A percentile compares a stretch with the other conserved stretches of the same genome.
phyloP scores from a whole-genome alignment of 2,329 filamentous ascomycete species.

The Colletotrichum navitas region DNA sequence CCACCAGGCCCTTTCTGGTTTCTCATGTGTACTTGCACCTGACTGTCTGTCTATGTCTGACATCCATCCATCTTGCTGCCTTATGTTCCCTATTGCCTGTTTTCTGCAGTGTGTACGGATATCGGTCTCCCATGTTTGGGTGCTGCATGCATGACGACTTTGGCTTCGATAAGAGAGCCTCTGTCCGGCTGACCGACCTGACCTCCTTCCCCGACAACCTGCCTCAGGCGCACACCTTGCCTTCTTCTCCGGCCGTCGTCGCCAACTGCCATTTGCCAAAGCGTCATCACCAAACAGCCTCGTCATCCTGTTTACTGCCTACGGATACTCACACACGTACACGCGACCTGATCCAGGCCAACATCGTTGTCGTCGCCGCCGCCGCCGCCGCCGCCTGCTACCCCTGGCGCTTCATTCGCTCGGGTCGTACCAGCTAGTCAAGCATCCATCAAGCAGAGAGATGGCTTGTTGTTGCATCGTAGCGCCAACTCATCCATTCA shows the following conservation, averaged over 20 bases:
- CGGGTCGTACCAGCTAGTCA: conserved; percentile 2
- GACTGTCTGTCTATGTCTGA: neutral
- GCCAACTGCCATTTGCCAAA: neutral
- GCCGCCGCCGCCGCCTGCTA: conserved; percentile 1
- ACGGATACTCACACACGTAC: neutral
- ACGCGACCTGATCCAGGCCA: neutral
- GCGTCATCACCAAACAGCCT: neutral
- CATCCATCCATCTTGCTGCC: neutral
- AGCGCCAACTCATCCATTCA: neutral
- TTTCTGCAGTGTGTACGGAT: neutral
- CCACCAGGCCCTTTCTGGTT: neutral
- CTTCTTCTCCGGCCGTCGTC: neutral
- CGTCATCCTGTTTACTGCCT: conserved; percentile 22
- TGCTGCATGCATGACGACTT: neutral
- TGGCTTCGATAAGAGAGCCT: conserved; percentile 5
- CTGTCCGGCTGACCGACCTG: neutral
- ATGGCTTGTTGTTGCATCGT: conserved; percentile 10
- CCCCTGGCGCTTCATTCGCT: neutral
- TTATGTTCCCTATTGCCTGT: neutral
- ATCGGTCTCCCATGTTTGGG: neutral
- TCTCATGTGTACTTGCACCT: neutral
- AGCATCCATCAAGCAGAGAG: neutral
- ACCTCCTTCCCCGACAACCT: conserved; percentile 20
- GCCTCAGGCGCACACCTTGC: neutral
- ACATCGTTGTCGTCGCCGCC: conserved; percentile 1